A percentile compares a stretch with the other conserved stretches of the same genome.
phyloP scores from a whole-genome alignment of 2,329 filamentous ascomycete genomes.

The Penicillium brasilianum region DNA sequence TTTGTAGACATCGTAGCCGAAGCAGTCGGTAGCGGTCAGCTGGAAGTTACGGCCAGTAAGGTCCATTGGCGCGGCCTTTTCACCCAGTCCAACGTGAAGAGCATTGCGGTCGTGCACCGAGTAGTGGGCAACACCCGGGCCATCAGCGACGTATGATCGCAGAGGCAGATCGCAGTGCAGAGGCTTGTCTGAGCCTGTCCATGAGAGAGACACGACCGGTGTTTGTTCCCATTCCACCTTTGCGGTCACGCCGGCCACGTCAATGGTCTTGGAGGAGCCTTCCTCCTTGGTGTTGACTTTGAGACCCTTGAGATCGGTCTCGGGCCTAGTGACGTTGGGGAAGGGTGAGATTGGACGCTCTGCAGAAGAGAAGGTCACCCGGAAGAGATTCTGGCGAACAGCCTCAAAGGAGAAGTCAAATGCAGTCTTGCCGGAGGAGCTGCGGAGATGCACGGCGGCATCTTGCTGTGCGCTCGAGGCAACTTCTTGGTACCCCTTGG shows the following conservation, averaged over 20 bases:
- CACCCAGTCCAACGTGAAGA: constrained; percentile 72
- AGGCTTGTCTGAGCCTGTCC: constrained; percentile 55
- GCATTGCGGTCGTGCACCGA: constrained; percentile 65
- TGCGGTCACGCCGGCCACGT: constrained; percentile 57
- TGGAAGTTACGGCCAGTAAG: constrained; percentile 69
- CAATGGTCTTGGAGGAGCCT: constrained; percentile 49
- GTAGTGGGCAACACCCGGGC: constrained; percentile 67
- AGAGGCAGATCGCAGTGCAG: constrained; percentile 67
- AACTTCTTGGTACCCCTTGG: constrained; percentile 43
- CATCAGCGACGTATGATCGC: constrained; percentile 69
- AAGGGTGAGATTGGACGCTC: constrained; percentile 68
- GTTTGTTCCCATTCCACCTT: constrained; percentile 63
- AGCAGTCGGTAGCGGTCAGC: constrained; percentile 72
- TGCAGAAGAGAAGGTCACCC: constrained; percentile 68
- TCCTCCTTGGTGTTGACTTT: constrained; percentile 41
- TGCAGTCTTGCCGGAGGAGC: constrained; percentile 44
- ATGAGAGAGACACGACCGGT: constrained; percentile 63
- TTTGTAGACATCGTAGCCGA: constrained; percentile 73
- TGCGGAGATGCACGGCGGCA: constrained; percentile 50
- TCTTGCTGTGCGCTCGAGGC: constrained; percentile 27
- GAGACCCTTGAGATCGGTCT: constrained; percentile 41
- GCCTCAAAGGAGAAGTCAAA: constrained; percentile 68
- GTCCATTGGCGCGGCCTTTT: constrained; percentile 76
- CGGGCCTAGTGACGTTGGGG: constrained; percentile 61
- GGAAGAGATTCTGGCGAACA: constrained; percentile 66